Conservation (phyloP, 441 rosid genomes). For the Adansonia rubrostipa region DNA sequence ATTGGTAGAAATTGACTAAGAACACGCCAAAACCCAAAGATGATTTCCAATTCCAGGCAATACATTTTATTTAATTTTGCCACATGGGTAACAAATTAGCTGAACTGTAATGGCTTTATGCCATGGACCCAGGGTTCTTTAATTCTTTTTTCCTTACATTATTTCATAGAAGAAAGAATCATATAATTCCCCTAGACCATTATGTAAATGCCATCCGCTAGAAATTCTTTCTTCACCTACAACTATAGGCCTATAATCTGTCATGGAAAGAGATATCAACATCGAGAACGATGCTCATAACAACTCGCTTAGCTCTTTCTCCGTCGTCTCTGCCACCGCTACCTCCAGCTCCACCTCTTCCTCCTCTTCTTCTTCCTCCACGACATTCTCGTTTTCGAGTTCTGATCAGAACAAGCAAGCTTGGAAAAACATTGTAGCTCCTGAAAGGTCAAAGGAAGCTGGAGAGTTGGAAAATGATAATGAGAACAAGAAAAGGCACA, state of each 20-base stretch:
- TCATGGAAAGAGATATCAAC: no score
- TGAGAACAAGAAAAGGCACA: constrained; percentile 31
- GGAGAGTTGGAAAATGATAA: constrained; percentile 24
- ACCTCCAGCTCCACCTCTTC: neutral
- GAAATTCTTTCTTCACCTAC: constrained; percentile 34
- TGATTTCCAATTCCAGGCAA: neutral
- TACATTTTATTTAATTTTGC: constrained; percentile 22
- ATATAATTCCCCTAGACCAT: constrained; percentile 20
- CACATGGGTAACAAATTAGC: constrained; percentile 44
- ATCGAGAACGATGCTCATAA: constrained; percentile 20
- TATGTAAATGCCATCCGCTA: constrained; percentile 37
- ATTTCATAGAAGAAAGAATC: constrained; percentile 41
- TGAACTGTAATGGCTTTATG: constrained; percentile 34
- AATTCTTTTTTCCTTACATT: constrained; percentile 2
- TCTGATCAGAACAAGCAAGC: constrained; percentile 20
- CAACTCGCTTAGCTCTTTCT: constrained; percentile 31
- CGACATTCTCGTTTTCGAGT: constrained; percentile 29
- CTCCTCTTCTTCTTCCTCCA: constrained; percentile 35
- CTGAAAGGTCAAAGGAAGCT: constrained; percentile 41
- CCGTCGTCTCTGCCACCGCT: constrained; percentile 22
- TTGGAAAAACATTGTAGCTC: constrained; percentile 24
- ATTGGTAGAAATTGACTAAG: neutral
- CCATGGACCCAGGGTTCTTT: constrained; percentile 38
- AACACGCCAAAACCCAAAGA: neutral
- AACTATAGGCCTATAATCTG: constrained; percentile 28